Percentiles rank a stretch among this genome's conserved stretches.
Conservation (phyloP, 2,329 filamentous ascomycete species). For the Fusarium chuoi region DNA sequence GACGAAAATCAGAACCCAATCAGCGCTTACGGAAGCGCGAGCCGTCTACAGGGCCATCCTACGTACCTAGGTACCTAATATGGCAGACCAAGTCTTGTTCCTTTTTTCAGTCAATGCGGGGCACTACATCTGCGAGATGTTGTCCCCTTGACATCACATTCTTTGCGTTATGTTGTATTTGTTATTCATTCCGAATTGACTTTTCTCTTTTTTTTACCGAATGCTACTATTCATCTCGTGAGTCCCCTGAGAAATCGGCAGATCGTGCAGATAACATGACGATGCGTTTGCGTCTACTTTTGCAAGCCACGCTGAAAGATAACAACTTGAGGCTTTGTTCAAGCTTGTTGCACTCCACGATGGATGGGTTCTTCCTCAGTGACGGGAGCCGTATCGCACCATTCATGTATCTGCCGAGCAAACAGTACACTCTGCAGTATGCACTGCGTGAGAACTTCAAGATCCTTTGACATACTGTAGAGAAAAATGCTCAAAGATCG, state of each 20-base stretch:
- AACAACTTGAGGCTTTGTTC: background rate
- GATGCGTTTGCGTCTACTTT: background rate
- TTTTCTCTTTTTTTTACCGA: background rate
- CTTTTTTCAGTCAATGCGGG: background rate
- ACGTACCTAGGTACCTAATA: background rate
- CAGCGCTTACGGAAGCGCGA: background rate
- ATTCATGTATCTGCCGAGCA: too few relatives aligned
- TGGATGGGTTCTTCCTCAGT: background rate
- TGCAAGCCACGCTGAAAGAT: background rate
- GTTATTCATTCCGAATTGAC: background rate
- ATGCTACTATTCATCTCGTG: background rate
- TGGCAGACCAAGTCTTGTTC: background rate
- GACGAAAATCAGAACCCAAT: fast-evolving
- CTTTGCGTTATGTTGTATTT: background rate
- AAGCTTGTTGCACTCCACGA: background rate
- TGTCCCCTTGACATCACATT: background rate
- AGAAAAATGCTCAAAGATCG: background rate
- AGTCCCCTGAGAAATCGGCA: too few relatives aligned
- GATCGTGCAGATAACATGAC: background rate
- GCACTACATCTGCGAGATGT: background rate
- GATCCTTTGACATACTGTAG: background rate
- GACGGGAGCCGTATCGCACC: background rate
- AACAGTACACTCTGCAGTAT: background rate
- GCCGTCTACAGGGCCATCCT: background rate
- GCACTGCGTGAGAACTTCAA: background rate